Evolutionary conservation across 2,329 filamentous ascomycete species (phyloP).

Genomic region (Scytalidium sp.): DNA sequence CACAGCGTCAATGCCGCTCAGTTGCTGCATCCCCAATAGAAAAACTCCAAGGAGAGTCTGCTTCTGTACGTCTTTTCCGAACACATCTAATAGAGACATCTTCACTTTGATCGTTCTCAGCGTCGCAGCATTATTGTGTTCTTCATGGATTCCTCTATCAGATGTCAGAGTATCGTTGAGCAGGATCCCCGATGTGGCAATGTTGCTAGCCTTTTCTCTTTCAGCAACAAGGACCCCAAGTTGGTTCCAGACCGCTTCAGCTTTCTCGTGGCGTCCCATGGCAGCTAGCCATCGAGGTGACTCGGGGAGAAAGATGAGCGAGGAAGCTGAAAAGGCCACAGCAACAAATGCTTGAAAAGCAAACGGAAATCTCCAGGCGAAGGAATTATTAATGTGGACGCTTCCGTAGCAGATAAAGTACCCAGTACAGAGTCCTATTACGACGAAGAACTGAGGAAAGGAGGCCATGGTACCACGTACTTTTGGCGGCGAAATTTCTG

Average conservation of each 20-base stretch:
- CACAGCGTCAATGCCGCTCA: constrained; percentile 61
- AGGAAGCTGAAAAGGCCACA: constrained; percentile 32
- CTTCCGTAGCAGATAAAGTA: constrained; percentile 61
- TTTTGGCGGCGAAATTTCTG: constrained; percentile 54
- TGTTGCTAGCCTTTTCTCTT: constrained; percentile 20
- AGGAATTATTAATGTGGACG: constrained; percentile 39
- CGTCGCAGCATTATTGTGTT: constrained; percentile 1
- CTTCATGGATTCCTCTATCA: not conserved
- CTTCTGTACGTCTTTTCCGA: constrained; percentile 39
- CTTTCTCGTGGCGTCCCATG: constrained; percentile 44
- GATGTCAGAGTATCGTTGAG: not conserved
- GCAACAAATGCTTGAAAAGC: constrained; percentile 42
- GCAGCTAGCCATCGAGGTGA: constrained; percentile 56
- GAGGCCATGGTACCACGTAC: constrained; percentile 48
- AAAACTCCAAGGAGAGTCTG: constrained; percentile 52
- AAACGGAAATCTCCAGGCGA: constrained; percentile 57
- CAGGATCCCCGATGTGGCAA: not conserved
- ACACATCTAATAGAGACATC: constrained; percentile 22
- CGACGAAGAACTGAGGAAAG: constrained; percentile 50
- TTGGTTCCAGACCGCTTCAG: constrained; percentile 33
- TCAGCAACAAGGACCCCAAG: constrained; percentile 20
- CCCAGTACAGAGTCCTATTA: constrained; percentile 47
- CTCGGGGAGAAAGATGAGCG: constrained; percentile 45
- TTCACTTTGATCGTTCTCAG: constrained; percentile 9
- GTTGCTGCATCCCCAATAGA: constrained; percentile 56